Evolutionary conservation across 2,329 filamentous ascomycete genomes (phyloP), one percentile per base, ranked within the genome.

Genomic region (Akanthomyces dipterigenus): DNA sequence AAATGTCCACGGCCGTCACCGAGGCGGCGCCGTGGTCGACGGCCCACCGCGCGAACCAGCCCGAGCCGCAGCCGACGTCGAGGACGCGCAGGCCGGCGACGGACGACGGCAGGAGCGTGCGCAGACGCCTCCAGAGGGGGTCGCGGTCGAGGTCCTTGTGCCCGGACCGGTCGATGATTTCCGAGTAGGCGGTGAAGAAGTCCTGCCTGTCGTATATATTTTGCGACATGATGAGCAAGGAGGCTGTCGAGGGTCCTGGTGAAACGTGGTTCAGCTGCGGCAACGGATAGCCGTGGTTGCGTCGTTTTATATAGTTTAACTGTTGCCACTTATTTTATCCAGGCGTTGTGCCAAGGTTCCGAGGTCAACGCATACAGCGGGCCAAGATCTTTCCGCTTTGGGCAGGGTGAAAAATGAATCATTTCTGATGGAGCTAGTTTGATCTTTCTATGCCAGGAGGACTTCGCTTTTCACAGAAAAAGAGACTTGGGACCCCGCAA

Each of bases 61-160:
- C 78, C 63, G 77, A 75, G 16, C 77, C 78, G 65, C 78, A 80
- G 5, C 77, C 78, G 5, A 80, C 70, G 65, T 80, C 77, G 9
- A 80, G 72, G 34, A 79, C 67, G 18, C 63, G 65, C 4, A 68
- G 62, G n/a, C 67, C 71, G 9, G 60, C 57, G 46, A 75, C 65
- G 42, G 67, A 50, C 8, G 34, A 1, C 3, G 75, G 74, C 31
- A 80, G 67, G 67, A 80, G 73, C 4, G 69, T 62, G 26, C 68
- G 68, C n/a, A 80, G 65, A n/a, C 68, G 69, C 3, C 75, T 73
- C 78, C 77, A 81, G 71, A 79, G 77, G 20, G 74, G 73, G 9
- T 76, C 75, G 9, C 71, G 74, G 14, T 69, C 68, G 11, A 79
- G 72, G 28, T 78, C 76, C 20, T 51, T 54, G 20, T 71, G 62